These are phyloP conservation scores for Evernia prunastri DNA, from an alignment of 495 filamentous ascomycete species.

Conservation along the genomic window DNA sequence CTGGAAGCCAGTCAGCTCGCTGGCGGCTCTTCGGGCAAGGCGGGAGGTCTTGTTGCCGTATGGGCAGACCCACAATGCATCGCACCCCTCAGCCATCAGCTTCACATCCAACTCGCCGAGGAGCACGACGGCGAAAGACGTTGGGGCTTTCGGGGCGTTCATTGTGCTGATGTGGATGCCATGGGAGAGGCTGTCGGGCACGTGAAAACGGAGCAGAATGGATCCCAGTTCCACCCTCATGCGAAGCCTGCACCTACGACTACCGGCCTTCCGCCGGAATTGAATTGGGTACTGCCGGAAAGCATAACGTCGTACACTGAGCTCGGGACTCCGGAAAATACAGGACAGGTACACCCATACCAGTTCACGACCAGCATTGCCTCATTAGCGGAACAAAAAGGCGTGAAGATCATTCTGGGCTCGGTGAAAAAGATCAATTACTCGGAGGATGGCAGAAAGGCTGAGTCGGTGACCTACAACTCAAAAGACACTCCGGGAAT, in stretches of 20 bases:
- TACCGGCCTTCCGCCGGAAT: not conserved
- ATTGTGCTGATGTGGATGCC: conserved; percentile 10
- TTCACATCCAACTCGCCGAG: not conserved
- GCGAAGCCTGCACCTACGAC: not conserved
- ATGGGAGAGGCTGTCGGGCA: conserved; percentile 11
- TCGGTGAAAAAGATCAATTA: not conserved
- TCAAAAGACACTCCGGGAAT: not conserved
- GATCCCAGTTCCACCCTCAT: conserved; percentile 41
- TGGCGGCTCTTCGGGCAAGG: conserved; percentile 8
- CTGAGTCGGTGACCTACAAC: not conserved
- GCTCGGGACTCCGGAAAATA: conserved; percentile 72
- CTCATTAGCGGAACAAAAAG: conserved; percentile 9
- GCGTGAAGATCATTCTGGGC: conserved; percentile 1
- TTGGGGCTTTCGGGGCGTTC: conserved; percentile 3
- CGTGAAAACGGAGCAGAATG: conserved; percentile 23
- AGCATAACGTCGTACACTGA: not conserved
- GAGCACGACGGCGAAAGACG: not conserved
- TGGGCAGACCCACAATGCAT: conserved; percentile 12
- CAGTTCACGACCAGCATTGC: conserved; percentile 18
- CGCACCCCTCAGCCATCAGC: conserved; percentile 3
- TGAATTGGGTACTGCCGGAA: not conserved
- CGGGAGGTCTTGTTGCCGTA: conserved; percentile 7
- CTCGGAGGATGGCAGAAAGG: not conserved
- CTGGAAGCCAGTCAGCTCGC: conserved; percentile 4
- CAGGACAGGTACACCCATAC: conserved; percentile 89